Conservation (phyloP, 1,284 basidiomycete genomes). For the Uromyces viciae-fabae region DNA sequence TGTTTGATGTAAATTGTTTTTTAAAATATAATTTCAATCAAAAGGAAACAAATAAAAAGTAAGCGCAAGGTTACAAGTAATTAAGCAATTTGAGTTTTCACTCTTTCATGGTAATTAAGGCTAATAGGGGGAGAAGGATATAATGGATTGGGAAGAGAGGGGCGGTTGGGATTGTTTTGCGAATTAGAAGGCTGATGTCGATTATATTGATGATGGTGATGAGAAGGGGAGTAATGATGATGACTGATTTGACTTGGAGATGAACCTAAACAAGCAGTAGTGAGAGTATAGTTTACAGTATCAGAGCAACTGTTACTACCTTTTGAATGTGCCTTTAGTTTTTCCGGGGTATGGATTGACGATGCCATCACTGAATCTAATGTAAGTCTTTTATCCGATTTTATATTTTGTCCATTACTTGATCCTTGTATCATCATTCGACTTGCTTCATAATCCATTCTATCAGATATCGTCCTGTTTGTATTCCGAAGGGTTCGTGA, state of each 20-base stretch:
- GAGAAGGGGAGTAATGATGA: not conserved
- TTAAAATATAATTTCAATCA: too few relatives aligned
- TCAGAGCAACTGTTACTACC: not conserved
- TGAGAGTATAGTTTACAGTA: constrained; percentile 4
- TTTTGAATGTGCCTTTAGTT: constrained; percentile 2
- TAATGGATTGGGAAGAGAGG: constrained; percentile 17
- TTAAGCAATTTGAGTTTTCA: constrained; percentile 34
- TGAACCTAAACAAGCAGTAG: constrained; percentile 19
- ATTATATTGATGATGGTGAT: not conserved
- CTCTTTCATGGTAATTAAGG: constrained; percentile 42
- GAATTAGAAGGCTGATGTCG: constrained; percentile 9
- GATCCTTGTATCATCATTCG: not conserved
- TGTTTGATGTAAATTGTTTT: too few relatives aligned
- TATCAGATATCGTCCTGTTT: not conserved
- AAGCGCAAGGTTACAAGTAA: not conserved
- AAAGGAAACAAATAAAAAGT: not conserved
- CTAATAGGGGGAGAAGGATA: constrained; percentile 37
- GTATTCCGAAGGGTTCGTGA: constrained; percentile 14
- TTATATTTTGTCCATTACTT: not conserved
- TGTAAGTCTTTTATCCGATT: constrained; percentile 31
- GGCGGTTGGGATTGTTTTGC: not conserved
- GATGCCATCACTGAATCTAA: constrained; percentile 40
- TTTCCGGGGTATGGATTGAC: constrained; percentile 12
- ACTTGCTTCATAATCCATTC: not conserved
- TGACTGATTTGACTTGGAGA: constrained; percentile 2